Evolutionary conservation across 306 rosid genomes (phyloP), one percentile per base, ranked within the genome.

Genomic region (Quercus robur): DNA sequence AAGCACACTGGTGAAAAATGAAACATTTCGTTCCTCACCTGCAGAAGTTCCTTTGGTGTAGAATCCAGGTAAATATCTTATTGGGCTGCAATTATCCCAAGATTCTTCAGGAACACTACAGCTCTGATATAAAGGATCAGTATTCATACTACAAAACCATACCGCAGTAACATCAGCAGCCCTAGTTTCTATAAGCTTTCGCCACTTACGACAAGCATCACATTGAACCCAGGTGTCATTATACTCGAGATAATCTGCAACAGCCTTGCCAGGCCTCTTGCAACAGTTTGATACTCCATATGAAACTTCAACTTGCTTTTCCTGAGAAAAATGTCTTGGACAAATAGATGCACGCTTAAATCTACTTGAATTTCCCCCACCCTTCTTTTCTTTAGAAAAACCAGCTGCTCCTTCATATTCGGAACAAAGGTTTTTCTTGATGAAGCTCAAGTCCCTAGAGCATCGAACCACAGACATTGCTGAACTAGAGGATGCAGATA

Each of bases 61-160:
- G 84, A 95, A 95, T 76, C 99, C 99, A 13, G 84, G 93, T 62
- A 95, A 85, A 77, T 86, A 56, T 41, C 89, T 93, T 82, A 93
- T 85, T 85, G 89, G 81, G 59, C 81, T 77, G 75, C 82, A 67
- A 66, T 77, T 82, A 77, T 85, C 93, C 81, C 86, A 85, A 57
- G 82, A 51, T 82, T 93, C 97, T 84, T 95, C 97, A 0, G 93
- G 89, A 75, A 85, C 87, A 59, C 78, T 88, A 84, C 99, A 95
- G 80, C 86, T 89, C 84, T 89, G 96, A 83, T 86, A 89, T 5
- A 71, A 75, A 79, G 92, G 90, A 74, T 95, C 94, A 54, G 86
- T 70, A 73, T 93, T 89, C 99, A 95, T 93, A 76, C 98, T 91
- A 89, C 99, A 95, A 88, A 95, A 95, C 98, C 99, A 95, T 17